phyloP scores from a whole-genome alignment of 805 yeast species.

The Candida patagonica region DNA sequence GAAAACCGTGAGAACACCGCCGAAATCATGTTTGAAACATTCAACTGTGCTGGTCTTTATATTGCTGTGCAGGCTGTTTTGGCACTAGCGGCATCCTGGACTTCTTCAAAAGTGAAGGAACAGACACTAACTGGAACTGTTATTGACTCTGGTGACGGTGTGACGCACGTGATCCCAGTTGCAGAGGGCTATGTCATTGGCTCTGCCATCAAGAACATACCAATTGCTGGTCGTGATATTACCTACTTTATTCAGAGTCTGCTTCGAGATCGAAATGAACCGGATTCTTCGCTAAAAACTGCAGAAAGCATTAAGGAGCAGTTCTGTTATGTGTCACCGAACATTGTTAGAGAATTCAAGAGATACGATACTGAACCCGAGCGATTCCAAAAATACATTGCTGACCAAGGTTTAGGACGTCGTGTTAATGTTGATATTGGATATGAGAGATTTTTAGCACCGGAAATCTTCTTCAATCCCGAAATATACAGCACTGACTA shows the following conservation, averaged over 20 bases:
- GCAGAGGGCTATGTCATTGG: constrained; percentile 99
- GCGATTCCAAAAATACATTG: constrained; percentile 85
- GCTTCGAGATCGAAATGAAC: constrained; percentile 94
- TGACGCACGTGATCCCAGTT: constrained; percentile 93
- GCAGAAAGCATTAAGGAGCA: constrained; percentile 97
- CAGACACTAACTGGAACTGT: constrained; percentile 97
- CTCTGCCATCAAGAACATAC: constrained; percentile 92
- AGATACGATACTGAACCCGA: constrained; percentile 84
- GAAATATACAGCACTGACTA: constrained; percentile 94
- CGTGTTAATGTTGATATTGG: constrained; percentile 81
- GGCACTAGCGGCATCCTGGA: constrained; percentile 99
- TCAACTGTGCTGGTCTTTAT: constrained; percentile 96
- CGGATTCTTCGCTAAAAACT: constrained; percentile 85
- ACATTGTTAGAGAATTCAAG: constrained; percentile 91
- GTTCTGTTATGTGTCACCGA: constrained; percentile 95
- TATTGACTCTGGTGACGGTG: constrained; percentile 98
- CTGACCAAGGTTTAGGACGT: constrained; percentile 63
- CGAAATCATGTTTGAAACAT: constrained; percentile 96
- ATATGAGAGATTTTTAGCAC: constrained; percentile 94
- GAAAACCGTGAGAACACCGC: constrained; percentile 98
- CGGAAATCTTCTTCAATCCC: constrained; percentile 98
- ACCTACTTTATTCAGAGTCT: constrained; percentile 87
- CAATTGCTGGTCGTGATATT: constrained; percentile 97
- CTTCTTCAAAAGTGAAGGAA: constrained; percentile 88
- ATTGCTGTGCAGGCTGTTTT: constrained; percentile 98